Base-by-base conservation (phyloP, 2,329 filamentous ascomycete species). In the Exophiala spinifera region DNA sequence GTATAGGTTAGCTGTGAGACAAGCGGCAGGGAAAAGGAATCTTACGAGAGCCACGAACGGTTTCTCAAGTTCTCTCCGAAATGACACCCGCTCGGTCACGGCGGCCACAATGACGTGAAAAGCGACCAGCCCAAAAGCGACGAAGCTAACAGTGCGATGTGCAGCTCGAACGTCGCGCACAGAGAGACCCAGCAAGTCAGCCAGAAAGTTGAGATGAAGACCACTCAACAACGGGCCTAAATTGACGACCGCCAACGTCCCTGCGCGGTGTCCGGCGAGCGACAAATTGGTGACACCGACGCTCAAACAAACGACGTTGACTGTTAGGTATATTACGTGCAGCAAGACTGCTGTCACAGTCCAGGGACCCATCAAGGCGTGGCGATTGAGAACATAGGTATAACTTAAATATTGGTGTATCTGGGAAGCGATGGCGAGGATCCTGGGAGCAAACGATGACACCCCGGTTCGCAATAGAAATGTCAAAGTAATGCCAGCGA, bases 341-440 rank as follows among this genome's bases (percentile, higher is more conserved):
- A 37, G 19, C 14, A 48, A 21, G 25, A 48, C 25, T n/a, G 13
- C 31, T 4, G 31, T 20, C 31, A 15, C 28, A 17, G 17, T 34
- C 46, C 25, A 48, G 21, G 46, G 28, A 28, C 46, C 46, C 11
- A 37, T 48, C 3, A 48, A 20, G 11, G 28, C n/a, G 46, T 37
- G 46, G 21, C 46, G 25, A 17, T 36, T 48, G 10, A 36, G 46
- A 19, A 37, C 28, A 48, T 48, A 42, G n/a, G 14, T 42, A 42
- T 42, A 42, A 17, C 39, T 42, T 4, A 42, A 20, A 20, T 42
- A 42, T 42, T 42, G n/a, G 39, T 42, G 17, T 20, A 42, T 20
- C 4, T 13, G 39, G 39, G 39, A 42, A 42, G 39, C 14, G 17
- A 15, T 42, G n/a, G 39, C n/a, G 20, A 42, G 11, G 39, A 42